Base-by-base conservation (phyloP, 257 asterid species). In the Handroanthus guayacan region DNA sequence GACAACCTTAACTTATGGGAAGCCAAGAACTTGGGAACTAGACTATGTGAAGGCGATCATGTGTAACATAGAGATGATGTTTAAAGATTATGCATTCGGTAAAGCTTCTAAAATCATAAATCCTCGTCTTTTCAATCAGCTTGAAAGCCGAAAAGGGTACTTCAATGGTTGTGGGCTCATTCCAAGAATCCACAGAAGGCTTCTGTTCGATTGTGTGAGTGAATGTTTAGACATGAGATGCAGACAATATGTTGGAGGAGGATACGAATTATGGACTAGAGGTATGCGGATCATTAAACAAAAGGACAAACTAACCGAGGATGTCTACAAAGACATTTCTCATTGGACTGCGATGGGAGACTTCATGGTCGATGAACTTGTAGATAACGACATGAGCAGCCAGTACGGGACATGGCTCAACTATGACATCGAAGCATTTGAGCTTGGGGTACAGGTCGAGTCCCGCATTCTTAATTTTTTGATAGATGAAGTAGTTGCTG, bases 341-440 rank as follows among this genome's bases (percentile, higher is more conserved):
- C 74, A 80, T 20, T 91, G 85, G 87, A 82, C 75, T 51, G 81
- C 63, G 13, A 77, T 82, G 85, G 89, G 90, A 54, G 83, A 87
- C 69, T 83, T 69, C 56, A 86, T 81, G 91, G 93, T 89, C 7
- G 97, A 89, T 82, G 97, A 89, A 79, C 91, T 91, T 17, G 91
- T 91, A 37, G 88, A 87, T 78, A 84, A 68, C 55, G 95, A 91
- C 54, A 91, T 91, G 95, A 89, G 93, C 84, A 73, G 81, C 73
- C 77, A 80, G 67, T 62, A 74, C 14, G 95, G 97, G 39, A 84
- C 80, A 77, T 91, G 97, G 97, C 82, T 86, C 31, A 85, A 89
- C 71, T 87, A 81, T 57, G 89, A 91, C 38, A 70, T 58, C 13
- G 95, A 89, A 82, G 88, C 78, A 34, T 86, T 78, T 80, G 95